phyloP scores from a whole-genome alignment of 2,329 filamentous ascomycete genomes.

The Colletotrichum lini region DNA sequence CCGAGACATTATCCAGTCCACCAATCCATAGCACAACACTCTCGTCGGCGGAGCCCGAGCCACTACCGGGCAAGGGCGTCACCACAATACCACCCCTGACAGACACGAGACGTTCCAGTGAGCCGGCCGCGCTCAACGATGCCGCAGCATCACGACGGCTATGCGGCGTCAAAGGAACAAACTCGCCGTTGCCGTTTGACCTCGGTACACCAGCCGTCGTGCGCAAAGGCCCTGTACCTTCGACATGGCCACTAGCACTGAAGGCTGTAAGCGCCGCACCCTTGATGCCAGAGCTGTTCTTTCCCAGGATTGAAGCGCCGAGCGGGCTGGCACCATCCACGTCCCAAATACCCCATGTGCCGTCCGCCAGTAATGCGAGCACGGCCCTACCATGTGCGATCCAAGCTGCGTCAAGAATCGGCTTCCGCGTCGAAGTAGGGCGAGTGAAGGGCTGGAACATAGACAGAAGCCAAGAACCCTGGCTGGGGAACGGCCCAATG shows the following conservation, averaged over 20 bases:
- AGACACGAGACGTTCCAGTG: slow-evolving; percentile 65
- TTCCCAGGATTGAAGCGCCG: slow-evolving; percentile 62
- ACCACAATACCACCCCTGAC: slow-evolving; percentile 69
- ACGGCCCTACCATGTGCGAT: slow-evolving; percentile 72
- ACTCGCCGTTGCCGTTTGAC: slow-evolving; percentile 59
- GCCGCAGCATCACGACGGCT: slow-evolving; percentile 68
- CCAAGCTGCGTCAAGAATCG: slow-evolving; percentile 75
- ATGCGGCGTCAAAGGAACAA: slow-evolving; percentile 76
- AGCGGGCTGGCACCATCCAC: slow-evolving; percentile 70
- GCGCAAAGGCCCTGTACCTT: slow-evolving; percentile 71
- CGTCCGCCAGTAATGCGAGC: slow-evolving; percentile 71
- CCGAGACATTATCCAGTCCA: slow-evolving; percentile 68
- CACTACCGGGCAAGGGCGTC: slow-evolving; percentile 58
- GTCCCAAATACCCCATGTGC: slow-evolving; percentile 79
- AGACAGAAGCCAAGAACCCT: slow-evolving; percentile 76
- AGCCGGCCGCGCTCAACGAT: slow-evolving; percentile 58
- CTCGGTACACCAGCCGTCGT: slow-evolving; percentile 27
- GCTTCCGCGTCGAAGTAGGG: slow-evolving; percentile 67
- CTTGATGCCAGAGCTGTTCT: slow-evolving; percentile 65
- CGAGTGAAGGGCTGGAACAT: slow-evolving; percentile 71
- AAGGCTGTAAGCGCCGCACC: slow-evolving; percentile 73
- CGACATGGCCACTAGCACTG: slow-evolving; percentile 71
- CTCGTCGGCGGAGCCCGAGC: slow-evolving; percentile 64
- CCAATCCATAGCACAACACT: slow-evolving; percentile 71
- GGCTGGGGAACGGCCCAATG: slow-evolving; percentile 66